Evolutionary conservation across 805 yeast genomes (phyloP), one percentile per base, ranked within the genome.

Genomic region (Yueomyces sp.): DNA sequence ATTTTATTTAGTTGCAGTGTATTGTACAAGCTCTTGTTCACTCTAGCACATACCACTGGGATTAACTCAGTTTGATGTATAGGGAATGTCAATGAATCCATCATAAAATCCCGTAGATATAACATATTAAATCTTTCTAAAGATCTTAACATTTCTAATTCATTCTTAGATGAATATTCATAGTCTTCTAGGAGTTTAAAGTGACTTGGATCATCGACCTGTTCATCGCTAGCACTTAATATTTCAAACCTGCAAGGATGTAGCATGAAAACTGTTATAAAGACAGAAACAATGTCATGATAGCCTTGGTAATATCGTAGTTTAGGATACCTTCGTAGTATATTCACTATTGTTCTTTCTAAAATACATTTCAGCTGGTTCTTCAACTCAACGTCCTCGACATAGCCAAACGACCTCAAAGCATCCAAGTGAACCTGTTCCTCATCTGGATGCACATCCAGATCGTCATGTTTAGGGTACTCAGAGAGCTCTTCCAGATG

Each of bases 261-360:
- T 19, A 28, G n/a, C 3, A 39, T 59, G 45, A 77, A 75, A 1
- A 81, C 74, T 19, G 81, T 56, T 4, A 83, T 63, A 5, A 84
- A 66, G 4, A 83, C 70, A 36, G 84, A 70, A 1, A 85, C 87
- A 26, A 92, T 67, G 53, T 92, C 97, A 60, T 90, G 97, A 59
- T 73, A 85, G 0, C 98, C 98, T 62, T 90, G 98, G 59, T 87
- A 90, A 60, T 90, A 90, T 46, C 76, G 68, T 38, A 88, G 64
- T 3, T 60, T 53, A 0, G 88, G 88, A 50, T 79, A 65, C 12
- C 67, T 69, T 37, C 85, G 63, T 11, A 92, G 65, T 2, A 86
- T 66, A 26, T 66, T 65, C 11, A 73, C 60, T 3, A 85, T 71
- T 11, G 80, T 48, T 4, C 57, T 57, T 4, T 52, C 46, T 5